Evolutionary conservation across 1,284 basidiomycete genomes (phyloP).

Genomic region (Gastroboletus turbinatus): DNA sequence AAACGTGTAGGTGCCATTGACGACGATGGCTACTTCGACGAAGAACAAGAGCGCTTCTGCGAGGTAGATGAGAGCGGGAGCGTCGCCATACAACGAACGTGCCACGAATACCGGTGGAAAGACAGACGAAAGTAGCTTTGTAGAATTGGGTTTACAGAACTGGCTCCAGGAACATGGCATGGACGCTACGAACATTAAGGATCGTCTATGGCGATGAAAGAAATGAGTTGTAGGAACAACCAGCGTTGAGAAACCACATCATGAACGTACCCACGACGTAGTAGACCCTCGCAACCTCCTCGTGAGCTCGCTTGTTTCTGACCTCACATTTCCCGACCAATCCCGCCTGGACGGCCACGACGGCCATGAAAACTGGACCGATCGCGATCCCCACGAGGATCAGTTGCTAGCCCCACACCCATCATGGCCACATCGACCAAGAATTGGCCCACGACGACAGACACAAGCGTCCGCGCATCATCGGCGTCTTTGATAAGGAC

Average conservation of each 20-base stretch:
- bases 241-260: not conserved
- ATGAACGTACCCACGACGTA: constrained; percentile 63
- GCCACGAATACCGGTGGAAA: constrained; percentile 65
- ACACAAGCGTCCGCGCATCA: constrained; percentile 80
- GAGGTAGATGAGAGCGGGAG: no score
- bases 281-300: constrained; percentile 83
- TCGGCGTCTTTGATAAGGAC: constrained; percentile 88
- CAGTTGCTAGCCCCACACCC: constrained; percentile 84
- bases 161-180: constrained; percentile 85
- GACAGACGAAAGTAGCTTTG: constrained; percentile 57
- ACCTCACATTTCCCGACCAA: constrained; percentile 73
- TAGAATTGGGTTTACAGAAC: constrained; percentile 76
- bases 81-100: constrained; percentile 54
- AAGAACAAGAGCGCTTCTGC: no score
- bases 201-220: constrained; percentile 53
- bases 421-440: constrained; percentile 83
- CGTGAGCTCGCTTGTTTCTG: constrained; percentile 80
- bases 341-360: constrained; percentile 72
- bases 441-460: constrained; percentile 71
- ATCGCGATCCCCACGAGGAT: constrained; percentile 89
- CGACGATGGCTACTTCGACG: no score
- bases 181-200: constrained; percentile 82
- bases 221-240: constrained; percentile 4
- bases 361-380: constrained; percentile 78
- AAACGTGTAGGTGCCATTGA: no score